A percentile compares a stretch with the other conserved stretches of the same genome.
Conservation (phyloP, 2,329 filamentous ascomycete genomes). For the Penicillium sp. region DNA sequence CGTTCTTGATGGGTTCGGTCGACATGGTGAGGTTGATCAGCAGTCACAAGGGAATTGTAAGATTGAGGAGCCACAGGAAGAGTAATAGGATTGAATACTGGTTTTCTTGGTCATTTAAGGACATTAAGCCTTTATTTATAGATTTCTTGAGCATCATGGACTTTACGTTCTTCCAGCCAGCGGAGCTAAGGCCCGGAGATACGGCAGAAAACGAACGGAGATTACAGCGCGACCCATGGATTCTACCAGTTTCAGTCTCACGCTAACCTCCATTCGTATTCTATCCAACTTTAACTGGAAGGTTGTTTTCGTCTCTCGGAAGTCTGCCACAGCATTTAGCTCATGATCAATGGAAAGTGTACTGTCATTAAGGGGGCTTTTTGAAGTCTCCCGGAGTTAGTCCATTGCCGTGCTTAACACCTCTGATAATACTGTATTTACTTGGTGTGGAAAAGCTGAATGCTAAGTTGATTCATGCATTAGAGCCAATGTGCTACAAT, state of each 20-base stretch:
- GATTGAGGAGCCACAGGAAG: not conserved
- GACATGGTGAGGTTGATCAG: conserved; percentile 6
- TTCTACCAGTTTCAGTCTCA: not conserved
- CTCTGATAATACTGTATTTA: too few relatives aligned
- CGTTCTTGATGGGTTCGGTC: conserved; percentile 25
- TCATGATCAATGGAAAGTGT: too few relatives aligned
- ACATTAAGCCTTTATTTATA: not conserved
- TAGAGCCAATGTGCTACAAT: too few relatives aligned
- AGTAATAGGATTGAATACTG: not conserved
- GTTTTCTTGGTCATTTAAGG: not conserved
- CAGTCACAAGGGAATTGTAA: not conserved
- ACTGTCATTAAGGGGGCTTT: too few relatives aligned
- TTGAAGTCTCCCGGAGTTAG: too few relatives aligned
- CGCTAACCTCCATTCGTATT: conserved; percentile 8
- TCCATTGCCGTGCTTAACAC: too few relatives aligned
- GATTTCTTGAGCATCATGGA: not conserved
- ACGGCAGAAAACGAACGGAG: not conserved
- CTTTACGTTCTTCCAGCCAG: not conserved
- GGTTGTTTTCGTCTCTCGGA: not conserved
- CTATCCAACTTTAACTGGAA: not conserved
- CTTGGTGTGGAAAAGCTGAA: too few relatives aligned
- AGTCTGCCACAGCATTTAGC: too few relatives aligned
- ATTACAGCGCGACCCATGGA: not conserved
- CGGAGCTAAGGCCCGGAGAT: conserved; percentile 3
- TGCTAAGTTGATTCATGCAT: too few relatives aligned